Evolutionary conservation across 2,329 filamentous ascomycete genomes (phyloP).

Genomic region (Simplicillium sp.): DNA sequence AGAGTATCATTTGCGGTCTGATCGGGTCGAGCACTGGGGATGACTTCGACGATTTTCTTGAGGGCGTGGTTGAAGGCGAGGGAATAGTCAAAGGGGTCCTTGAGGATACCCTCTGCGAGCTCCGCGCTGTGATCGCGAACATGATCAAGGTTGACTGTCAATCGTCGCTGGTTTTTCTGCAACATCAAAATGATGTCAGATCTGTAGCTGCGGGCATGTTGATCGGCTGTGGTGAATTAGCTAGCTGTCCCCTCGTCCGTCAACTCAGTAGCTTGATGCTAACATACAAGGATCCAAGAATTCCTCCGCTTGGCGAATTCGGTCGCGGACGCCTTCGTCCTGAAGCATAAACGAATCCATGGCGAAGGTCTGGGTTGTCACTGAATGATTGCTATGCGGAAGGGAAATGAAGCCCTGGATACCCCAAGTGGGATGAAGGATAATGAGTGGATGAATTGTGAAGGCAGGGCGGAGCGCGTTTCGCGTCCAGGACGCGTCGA

Average conservation of each 20-base stretch:
- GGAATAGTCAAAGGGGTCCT: slow-evolving; percentile 79
- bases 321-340: slow-evolving; percentile 77
- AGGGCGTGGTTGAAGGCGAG: slow-evolving; percentile 85
- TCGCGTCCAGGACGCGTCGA: slow-evolving; percentile 8
- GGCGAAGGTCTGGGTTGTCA: slow-evolving; percentile 11
- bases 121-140: slow-evolving; percentile 80
- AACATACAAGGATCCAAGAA: slow-evolving; percentile 85
- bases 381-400: slow-evolving; percentile 4
- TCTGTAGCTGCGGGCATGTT: slow-evolving; percentile 63
- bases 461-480: slow-evolving; percentile 5
- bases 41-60: slow-evolving; percentile 75
- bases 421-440: slow-evolving; percentile 2
- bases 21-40: slow-evolving; percentile 65
- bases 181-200: slow-evolving; percentile 78
- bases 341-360: slow-evolving; percentile 71
- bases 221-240: slow-evolving; percentile 19
- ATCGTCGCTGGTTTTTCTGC: slow-evolving; percentile 54
- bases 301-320: slow-evolving; percentile 78
- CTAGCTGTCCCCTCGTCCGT: slow-evolving; percentile 1
- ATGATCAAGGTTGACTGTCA: slow-evolving; percentile 77
- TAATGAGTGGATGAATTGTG: too few species aligned
- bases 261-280: slow-evolving; percentile 2
- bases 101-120: slow-evolving; percentile 69
- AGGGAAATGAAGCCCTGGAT: slow-evolving; percentile 1
- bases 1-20: slow-evolving; percentile 70